Conservation (phyloP, 73 alveolate species). For the Paramecium bursaria region DNA sequence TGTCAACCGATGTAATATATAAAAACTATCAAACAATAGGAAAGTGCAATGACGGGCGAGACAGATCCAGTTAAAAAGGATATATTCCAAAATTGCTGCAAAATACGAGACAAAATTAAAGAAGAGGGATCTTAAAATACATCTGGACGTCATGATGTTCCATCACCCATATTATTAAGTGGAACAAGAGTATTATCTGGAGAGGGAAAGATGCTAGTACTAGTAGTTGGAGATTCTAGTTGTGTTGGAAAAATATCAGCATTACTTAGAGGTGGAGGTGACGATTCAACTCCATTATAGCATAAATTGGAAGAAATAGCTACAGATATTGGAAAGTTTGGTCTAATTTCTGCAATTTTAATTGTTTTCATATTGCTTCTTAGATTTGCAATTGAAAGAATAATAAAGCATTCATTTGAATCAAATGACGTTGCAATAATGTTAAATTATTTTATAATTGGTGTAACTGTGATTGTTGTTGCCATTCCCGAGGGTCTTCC, state of each 20-base stretch:
- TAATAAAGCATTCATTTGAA: conserved; percentile 41
- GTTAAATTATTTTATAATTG: conserved; percentile 74
- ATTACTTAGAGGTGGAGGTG: conserved; percentile 35
- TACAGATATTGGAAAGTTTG: conserved; percentile 90
- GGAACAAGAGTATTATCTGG: conserved; percentile 81
- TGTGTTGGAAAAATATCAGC: conserved; percentile 76
- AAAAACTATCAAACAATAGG: conserved; percentile 56
- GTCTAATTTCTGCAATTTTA: conserved; percentile 86
- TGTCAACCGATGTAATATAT: conserved; percentile 67
- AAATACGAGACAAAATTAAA: conserved; percentile 60
- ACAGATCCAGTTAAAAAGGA: conserved; percentile 77
- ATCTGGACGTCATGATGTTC: conserved; percentile 73
- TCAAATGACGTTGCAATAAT: conserved; percentile 60
- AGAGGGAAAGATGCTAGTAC: conserved; percentile 80
- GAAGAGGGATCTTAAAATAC: conserved; percentile 27
- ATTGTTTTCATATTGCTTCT: conserved; percentile 81
- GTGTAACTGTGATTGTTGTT: conserved; percentile 80
- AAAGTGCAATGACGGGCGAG: conserved; percentile 90
- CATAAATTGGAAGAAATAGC: conserved; percentile 94
- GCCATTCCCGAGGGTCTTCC: conserved; percentile 89
- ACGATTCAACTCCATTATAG: conserved; percentile 73
- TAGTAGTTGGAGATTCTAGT: conserved; percentile 78
- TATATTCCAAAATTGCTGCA: conserved; percentile 62
- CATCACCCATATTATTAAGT: conserved; percentile 82
- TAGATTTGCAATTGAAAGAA: conserved; percentile 75